These are phyloP conservation scores for Cyberlindnera suaveolens DNA, from an alignment of 805 yeast genomes.

Conservation along the genomic window DNA sequence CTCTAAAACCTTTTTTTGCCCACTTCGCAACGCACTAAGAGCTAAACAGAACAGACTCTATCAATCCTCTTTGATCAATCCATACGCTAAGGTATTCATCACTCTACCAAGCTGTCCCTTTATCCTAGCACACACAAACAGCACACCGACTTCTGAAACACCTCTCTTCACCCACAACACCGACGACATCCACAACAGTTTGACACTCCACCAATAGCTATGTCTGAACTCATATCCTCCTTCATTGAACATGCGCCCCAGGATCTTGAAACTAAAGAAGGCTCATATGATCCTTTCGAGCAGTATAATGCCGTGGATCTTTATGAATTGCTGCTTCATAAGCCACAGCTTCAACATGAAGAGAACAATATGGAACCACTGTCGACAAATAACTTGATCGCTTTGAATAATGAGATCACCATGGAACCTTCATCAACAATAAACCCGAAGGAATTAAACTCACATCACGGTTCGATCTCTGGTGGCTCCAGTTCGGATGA, in stretches of 20 bases:
- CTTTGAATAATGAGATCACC: not conserved
- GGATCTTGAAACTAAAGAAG: not conserved
- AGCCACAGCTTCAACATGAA: constrained; percentile 1
- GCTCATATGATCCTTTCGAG: not conserved
- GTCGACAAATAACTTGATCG: not conserved
- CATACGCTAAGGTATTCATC: too few relatives aligned
- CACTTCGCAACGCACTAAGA: too few relatives aligned
- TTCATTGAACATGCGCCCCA: constrained; percentile 1
- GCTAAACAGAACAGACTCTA: too few relatives aligned
- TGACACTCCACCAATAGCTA: not conserved
- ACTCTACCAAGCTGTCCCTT: too few relatives aligned
- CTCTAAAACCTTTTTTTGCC: too few relatives aligned
- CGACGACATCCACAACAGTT: too few relatives aligned
- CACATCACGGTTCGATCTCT: constrained; percentile 7
- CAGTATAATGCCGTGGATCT: constrained; percentile 1
- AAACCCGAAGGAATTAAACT: constrained; percentile 15
- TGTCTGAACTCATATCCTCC: constrained; percentile 2
- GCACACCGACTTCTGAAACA: too few relatives aligned
- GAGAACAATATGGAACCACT: not conserved
- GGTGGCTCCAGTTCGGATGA: constrained; percentile 2
- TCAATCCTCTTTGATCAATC: too few relatives aligned
- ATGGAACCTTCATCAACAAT: constrained; percentile 6
- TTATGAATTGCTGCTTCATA: constrained; percentile 3
- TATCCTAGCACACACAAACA: too few relatives aligned
- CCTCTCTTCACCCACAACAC: too few relatives aligned